A percentile compares a stretch with the other conserved stretches of the same genome.
These are phyloP conservation scores for Melastoma candidum DNA, from an alignment of 441 rosid species.

Conservation along the genomic window DNA sequence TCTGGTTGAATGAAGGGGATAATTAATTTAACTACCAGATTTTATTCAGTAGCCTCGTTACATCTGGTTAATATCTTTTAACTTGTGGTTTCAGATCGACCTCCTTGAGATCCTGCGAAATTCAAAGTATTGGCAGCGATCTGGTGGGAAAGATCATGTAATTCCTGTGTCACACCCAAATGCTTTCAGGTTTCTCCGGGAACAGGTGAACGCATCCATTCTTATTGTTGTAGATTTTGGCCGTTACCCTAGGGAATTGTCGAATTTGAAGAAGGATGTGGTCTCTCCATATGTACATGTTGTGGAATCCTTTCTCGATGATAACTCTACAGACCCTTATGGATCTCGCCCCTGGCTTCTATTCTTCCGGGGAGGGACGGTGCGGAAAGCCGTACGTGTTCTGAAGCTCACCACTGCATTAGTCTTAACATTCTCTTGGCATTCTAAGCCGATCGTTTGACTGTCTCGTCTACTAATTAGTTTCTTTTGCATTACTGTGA, in stretches of 20 bases:
- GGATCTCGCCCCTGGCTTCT: conserved; percentile 68
- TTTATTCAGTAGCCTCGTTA: background rate
- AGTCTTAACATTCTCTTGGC: too few species aligned
- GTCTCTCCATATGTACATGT: conserved; percentile 91
- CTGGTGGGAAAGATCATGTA: conserved; percentile 90
- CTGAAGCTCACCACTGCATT: too few species aligned
- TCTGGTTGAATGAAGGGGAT: too few species aligned
- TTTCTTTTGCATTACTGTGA: conserved; percentile 1
- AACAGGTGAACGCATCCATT: conserved; percentile 74
- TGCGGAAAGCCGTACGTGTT: conserved; percentile 60
- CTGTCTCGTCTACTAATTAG: conserved; percentile 7
- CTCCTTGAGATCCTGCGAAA: conserved; percentile 48
- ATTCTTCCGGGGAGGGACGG: conserved; percentile 83
- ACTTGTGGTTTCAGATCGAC: conserved; percentile 51
- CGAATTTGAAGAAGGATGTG: conserved; percentile 77
- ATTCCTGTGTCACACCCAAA: conserved; percentile 98
- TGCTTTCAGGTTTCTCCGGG: conserved; percentile 87
- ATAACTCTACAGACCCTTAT: conserved; percentile 48
- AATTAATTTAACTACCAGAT: background rate
- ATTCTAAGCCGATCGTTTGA: too few species aligned
- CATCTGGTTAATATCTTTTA: conserved; percentile 10
- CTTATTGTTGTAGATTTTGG: conserved; percentile 89
- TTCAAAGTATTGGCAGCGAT: conserved; percentile 82
- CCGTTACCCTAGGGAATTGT: conserved; percentile 57
- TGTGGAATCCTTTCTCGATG: conserved; percentile 60